Conservation (phyloP, 2,329 filamentous ascomycete species). For the Domatiomyces globalis region DNA sequence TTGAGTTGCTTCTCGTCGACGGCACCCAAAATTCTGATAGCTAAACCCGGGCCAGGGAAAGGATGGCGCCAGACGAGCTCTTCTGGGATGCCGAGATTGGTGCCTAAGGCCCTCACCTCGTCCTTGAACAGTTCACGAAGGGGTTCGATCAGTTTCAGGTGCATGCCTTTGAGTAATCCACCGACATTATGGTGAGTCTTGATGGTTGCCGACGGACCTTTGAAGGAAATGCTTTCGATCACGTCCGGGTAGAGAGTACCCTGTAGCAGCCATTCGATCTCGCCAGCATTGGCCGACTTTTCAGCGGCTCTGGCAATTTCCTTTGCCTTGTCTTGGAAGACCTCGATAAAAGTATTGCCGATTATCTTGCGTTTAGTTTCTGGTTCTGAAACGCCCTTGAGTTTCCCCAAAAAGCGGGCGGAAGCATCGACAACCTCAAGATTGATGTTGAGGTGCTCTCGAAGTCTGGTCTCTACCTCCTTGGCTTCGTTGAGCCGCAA, state of each 20-base stretch:
- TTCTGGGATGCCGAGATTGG: constrained; percentile 54
- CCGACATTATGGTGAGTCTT: constrained; percentile 64
- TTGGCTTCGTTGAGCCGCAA: constrained; percentile 76
- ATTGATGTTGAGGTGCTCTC: constrained; percentile 72
- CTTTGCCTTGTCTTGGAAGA: constrained; percentile 69
- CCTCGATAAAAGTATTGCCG: constrained; percentile 62
- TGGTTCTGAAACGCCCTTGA: constrained; percentile 64
- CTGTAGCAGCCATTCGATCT: constrained; percentile 76
- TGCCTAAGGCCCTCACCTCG: constrained; percentile 58
- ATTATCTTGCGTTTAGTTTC: constrained; percentile 90
- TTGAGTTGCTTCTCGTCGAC: constrained; percentile 65
- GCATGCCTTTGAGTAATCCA: constrained; percentile 48
- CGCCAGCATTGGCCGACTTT: constrained; percentile 52
- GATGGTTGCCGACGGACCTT: constrained; percentile 56
- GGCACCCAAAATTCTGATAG: constrained; percentile 69
- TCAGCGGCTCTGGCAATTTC: constrained; percentile 59
- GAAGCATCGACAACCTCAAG: constrained; percentile 72
- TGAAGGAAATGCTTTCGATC: constrained; percentile 59
- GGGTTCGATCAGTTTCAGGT: constrained; percentile 51
- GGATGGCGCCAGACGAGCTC: constrained; percentile 68
- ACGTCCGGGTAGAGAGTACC: constrained; percentile 69
- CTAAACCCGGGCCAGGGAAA: constrained; percentile 63
- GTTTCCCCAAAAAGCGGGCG: constrained; percentile 59
- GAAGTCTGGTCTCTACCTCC: constrained; percentile 65
- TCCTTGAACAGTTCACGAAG: constrained; percentile 73